phyloP scores from a whole-genome alignment of 495 filamentous ascomycete species.

The Hypoxylon cercidicola region DNA sequence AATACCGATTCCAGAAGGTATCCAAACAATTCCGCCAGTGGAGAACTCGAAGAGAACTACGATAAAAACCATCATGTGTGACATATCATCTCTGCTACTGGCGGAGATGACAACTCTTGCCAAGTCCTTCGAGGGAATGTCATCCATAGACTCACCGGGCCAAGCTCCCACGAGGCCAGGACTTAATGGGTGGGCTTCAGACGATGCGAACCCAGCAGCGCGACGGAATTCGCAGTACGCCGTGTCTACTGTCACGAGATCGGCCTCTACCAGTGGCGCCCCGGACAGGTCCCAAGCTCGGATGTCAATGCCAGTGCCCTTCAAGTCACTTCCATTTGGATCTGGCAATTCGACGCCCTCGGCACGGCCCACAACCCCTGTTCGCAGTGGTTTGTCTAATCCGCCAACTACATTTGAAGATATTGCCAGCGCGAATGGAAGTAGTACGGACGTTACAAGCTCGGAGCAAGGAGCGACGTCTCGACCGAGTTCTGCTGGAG shows the following conservation, averaged over 20 bases:
- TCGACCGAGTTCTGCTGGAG: constrained; percentile 50
- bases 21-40: constrained; percentile 77
- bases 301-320: constrained; percentile 75
- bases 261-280: constrained; percentile 59
- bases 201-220: constrained; percentile 47
- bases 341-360: constrained; percentile 61
- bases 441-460: constrained; percentile 41
- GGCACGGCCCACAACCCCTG: constrained; percentile 63
- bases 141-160: constrained; percentile 80
- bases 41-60: constrained; percentile 82
- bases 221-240: constrained; percentile 67
- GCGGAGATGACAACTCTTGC: constrained; percentile 89
- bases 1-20: constrained; percentile 65
- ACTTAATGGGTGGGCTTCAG: constrained; percentile 52
- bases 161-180: constrained; percentile 47
- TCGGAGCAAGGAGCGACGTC: constrained; percentile 46
- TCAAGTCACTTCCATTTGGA: constrained; percentile 46
- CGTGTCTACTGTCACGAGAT: constrained; percentile 52
- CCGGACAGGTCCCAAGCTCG: constrained; percentile 64
- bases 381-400: constrained; percentile 60
- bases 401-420: constrained; percentile 80
- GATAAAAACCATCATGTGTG: constrained; percentile 94
- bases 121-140: constrained; percentile 81
- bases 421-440: constrained; percentile 61
- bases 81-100: constrained; percentile 84